Evolutionary conservation across 2,329 filamentous ascomycete genomes (phyloP).

Genomic region (Fusarium staphyleae): DNA sequence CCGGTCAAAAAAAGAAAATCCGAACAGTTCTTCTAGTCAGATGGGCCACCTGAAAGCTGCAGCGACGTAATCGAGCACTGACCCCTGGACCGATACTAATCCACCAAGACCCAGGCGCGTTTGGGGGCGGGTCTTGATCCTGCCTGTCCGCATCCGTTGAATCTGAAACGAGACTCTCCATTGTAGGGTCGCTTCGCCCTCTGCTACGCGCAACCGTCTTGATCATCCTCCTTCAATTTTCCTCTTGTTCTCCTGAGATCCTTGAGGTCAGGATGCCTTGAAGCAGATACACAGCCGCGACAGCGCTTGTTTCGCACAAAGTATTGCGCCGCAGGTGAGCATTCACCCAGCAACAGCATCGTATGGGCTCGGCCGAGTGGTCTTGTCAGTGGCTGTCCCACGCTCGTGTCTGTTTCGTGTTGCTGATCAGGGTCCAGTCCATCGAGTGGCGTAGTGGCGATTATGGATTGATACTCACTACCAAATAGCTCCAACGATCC

Average conservation of each 20-base stretch:
- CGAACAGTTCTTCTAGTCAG: constrained; percentile 25
- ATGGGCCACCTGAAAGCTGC: constrained; percentile 38
- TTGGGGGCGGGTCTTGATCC: constrained; percentile 17
- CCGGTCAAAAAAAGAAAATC: constrained; percentile 20
- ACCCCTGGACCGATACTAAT: constrained; percentile 14
- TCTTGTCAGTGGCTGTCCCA: background rate
- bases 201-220: constrained; percentile 10
- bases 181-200: constrained; percentile 30
- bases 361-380: constrained; percentile 10
- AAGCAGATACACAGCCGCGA: constrained; percentile 14
- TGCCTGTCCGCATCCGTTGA: constrained; percentile 12
- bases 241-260: constrained; percentile 17
- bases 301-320: constrained; percentile 36
- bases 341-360: constrained; percentile 10
- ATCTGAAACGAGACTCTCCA: constrained; percentile 38
- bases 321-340: constrained; percentile 12
- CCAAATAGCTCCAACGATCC: too few species aligned
- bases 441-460: constrained; percentile 13
- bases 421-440: constrained; percentile 6
- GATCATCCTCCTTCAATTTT: constrained; percentile 18
- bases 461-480: too few species aligned
- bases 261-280: background rate
- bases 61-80: constrained; percentile 18
- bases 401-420: constrained; percentile 12
- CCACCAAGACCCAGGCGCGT: constrained; percentile 12